These are phyloP conservation scores for Fusarium ramigenum DNA, from an alignment of 2,329 filamentous ascomycete species.

Conservation along the genomic window DNA sequence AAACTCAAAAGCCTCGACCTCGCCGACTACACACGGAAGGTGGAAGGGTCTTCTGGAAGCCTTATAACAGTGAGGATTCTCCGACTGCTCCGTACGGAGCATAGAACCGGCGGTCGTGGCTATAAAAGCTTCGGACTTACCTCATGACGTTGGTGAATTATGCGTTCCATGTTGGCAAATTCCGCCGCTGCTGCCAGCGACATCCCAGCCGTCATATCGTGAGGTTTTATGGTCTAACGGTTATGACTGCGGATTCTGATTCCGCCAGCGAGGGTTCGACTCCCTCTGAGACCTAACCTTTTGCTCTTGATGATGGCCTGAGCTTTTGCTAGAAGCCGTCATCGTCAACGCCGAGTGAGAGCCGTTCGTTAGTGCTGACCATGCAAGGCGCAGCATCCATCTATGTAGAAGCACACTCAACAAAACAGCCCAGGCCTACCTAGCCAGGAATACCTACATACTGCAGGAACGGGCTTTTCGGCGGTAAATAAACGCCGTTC, in stretches of 20 bases:
- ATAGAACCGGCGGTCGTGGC: neutral
- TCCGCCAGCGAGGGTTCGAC: neutral
- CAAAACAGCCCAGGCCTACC: neutral
- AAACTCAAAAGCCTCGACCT: neutral
- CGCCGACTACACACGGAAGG: neutral
- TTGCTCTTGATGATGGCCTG: neutral
- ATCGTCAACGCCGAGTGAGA: neutral
- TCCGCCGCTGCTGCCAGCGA: neutral
- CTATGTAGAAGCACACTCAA: neutral
- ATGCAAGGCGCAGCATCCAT: neutral
- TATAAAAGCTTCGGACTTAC: neutral
- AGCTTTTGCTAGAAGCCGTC: neutral
- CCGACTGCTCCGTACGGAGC: neutral
- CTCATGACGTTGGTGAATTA: too few species aligned
- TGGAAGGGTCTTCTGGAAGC: neutral
- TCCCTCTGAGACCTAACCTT: neutral
- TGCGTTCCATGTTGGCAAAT: neutral
- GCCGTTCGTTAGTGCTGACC: neutral
- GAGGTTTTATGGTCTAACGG: neutral
- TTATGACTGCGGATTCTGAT: neutral
- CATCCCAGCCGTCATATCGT: neutral
- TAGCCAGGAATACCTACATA: neutral
- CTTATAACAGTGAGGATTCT: neutral
- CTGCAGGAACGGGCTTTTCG: slow-evolving; percentile 3
- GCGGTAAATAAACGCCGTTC: neutral